Evolutionary conservation across 2,329 filamentous ascomycete genomes (phyloP).

Genomic region (Shiraia bambusicola): DNA sequence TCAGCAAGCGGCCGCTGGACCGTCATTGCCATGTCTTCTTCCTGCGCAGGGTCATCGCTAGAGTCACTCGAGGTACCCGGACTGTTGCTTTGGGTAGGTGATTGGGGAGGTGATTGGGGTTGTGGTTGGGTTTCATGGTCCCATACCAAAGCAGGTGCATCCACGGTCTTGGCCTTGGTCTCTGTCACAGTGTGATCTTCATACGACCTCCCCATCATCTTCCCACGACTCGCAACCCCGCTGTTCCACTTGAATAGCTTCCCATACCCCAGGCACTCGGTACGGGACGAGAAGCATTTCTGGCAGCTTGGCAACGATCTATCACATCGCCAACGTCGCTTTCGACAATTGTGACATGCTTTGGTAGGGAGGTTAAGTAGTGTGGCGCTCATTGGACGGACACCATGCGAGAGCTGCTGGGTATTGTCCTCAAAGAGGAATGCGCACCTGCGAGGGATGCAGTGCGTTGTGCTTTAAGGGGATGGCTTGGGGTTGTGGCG

Average conservation of each 20-base stretch:
- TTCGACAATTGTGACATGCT: constrained; percentile 64
- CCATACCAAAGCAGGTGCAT: constrained; percentile 20
- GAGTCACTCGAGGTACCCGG: background rate
- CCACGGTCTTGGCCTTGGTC: constrained; percentile 29
- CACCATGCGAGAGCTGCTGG: constrained; percentile 34
- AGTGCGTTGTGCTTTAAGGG: constrained; percentile 10
- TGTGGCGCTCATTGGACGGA: constrained; percentile 35
- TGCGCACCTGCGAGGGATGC: constrained; percentile 11
- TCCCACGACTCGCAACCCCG: constrained; percentile 54
- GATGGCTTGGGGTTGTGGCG: constrained; percentile 12
- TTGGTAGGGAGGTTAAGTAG: constrained; percentile 37
- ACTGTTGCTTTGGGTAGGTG: background rate
- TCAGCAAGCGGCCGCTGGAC: constrained; percentile 53
- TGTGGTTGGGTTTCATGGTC: constrained; percentile 11
- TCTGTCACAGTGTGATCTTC: constrained; percentile 36
- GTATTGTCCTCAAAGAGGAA: constrained; percentile 14
- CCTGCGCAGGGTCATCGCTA: constrained; percentile 1
- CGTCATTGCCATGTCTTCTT: constrained; percentile 21
- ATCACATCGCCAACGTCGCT: constrained; percentile 63
- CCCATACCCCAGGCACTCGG: constrained; percentile 64
- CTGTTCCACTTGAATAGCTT: constrained; percentile 62
- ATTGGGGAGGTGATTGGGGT: too few species aligned
- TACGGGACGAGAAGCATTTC: constrained; percentile 59
- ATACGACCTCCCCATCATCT: constrained; percentile 57
- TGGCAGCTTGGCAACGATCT: constrained; percentile 60